phyloP scores from a whole-genome alignment of 2,329 filamentous ascomycete species.

The Chaetothyriales sp. region DNA sequence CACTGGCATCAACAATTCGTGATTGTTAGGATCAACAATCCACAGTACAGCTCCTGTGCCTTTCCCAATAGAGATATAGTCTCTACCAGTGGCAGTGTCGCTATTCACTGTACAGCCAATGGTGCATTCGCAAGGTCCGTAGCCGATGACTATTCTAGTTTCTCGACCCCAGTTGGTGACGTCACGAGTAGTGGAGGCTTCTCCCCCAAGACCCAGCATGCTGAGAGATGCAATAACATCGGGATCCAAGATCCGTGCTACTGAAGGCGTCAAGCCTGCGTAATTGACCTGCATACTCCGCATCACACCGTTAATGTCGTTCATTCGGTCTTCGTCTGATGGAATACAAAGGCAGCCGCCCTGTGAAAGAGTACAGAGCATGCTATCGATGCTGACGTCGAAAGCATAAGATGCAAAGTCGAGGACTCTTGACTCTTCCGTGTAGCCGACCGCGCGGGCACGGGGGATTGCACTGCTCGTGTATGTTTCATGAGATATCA shows the following conservation, averaged over 20 bases:
- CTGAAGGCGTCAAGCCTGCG: slow-evolving; percentile 45
- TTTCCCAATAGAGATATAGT: slow-evolving; percentile 28
- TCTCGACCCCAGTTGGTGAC: slow-evolving; percentile 19
- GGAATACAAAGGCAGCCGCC: slow-evolving; percentile 38
- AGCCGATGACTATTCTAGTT: slow-evolving; percentile 34
- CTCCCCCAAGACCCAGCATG: slow-evolving; percentile 25
- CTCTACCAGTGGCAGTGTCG: slow-evolving; percentile 22
- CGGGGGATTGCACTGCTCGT: slow-evolving; percentile 32
- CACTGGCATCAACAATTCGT: slow-evolving; percentile 28
- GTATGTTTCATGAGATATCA: slow-evolving; percentile 25
- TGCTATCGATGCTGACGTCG: slow-evolving; percentile 31
- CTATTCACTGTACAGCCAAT: slow-evolving; percentile 29
- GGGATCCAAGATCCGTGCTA: slow-evolving; percentile 38
- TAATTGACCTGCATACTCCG: slow-evolving; percentile 38
- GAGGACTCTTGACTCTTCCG: slow-evolving; percentile 20
- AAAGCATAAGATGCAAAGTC: slow-evolving; percentile 35
- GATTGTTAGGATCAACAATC: slow-evolving; percentile 29
- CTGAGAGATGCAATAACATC: slow-evolving; percentile 32
- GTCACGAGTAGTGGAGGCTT: slow-evolving; percentile 17
- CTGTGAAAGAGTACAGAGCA: slow-evolving; percentile 25
- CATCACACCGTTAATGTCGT: slow-evolving; percentile 37
- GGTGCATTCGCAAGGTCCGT: slow-evolving; percentile 31
- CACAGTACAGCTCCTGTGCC: slow-evolving; percentile 26
- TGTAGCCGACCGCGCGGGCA: slow-evolving; percentile 34
- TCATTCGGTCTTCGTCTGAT: slow-evolving; percentile 29